A percentile compares a stretch with the other conserved stretches of the same genome.
phyloP scores from a whole-genome alignment of 129 eudicot genomes.

The Arctium minus region DNA sequence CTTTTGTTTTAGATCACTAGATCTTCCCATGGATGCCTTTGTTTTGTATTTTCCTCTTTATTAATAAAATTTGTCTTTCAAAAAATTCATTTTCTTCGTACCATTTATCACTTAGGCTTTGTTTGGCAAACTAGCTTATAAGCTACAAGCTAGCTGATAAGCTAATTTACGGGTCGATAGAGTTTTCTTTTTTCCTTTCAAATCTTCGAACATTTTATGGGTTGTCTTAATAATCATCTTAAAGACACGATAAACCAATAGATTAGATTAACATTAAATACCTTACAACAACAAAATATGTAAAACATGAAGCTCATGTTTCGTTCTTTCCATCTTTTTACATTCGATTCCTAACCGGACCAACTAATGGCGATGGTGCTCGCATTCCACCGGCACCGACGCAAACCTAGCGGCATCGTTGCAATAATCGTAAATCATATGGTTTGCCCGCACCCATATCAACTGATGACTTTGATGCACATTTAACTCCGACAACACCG shows the following conservation, averaged over 20 bases:
- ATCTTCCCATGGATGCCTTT: too few relatives aligned
- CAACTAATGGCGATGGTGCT: constrained; percentile 63
- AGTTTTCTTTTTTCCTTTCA: too few relatives aligned
- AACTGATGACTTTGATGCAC: constrained; percentile 88
- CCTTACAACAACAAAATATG: constrained; percentile 26
- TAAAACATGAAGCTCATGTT: constrained; percentile 41
- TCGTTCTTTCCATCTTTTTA: constrained; percentile 30
- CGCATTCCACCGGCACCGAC: constrained; percentile 61
- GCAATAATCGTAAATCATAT: constrained; percentile 86
- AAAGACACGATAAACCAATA: neutral
- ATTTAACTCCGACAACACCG: constrained; percentile 63
- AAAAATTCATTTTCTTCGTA: too few relatives aligned
- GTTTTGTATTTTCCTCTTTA: too few relatives aligned
- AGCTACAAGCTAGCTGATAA: too few relatives aligned
- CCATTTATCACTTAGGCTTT: too few relatives aligned
- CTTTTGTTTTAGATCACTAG: too few relatives aligned
- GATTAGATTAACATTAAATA: neutral
- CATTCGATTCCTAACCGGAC: neutral
- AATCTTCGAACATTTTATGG: too few relatives aligned
- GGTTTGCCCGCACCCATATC: constrained; percentile 78
- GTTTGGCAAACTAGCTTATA: too few relatives aligned
- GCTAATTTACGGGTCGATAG: too few relatives aligned
- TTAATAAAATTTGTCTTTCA: too few relatives aligned
- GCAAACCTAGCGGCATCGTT: constrained; percentile 62
- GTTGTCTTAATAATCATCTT: too few relatives aligned